A percentile compares a stretch with the other conserved stretches of the same genome.
Conservation (phyloP, 176 grass and related monocot genomes). For the Alloteropsis semialata region DNA sequence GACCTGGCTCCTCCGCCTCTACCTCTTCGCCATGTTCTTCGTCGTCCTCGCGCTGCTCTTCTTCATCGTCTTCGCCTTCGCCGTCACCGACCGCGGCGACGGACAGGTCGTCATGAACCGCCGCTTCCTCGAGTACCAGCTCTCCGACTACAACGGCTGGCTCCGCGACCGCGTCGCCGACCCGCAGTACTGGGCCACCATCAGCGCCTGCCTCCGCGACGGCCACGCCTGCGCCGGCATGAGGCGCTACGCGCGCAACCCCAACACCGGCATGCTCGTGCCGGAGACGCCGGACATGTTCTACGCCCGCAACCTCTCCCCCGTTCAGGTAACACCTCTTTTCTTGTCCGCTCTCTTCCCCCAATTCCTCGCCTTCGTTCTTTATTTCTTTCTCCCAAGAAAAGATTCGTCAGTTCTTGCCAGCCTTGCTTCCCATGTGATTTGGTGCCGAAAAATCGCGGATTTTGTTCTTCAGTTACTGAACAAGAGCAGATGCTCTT, state of each 20-base stretch:
- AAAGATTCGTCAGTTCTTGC: conserved; percentile 6
- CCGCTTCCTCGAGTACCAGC: conserved; percentile 83
- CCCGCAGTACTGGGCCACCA: conserved; percentile 71
- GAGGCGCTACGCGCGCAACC: conserved; percentile 27
- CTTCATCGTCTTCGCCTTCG: conserved; percentile 97
- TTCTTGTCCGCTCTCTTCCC: not conserved
- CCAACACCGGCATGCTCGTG: conserved; percentile 59
- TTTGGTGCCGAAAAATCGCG: conserved; percentile 22
- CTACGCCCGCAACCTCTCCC: conserved; percentile 68
- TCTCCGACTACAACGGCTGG: conserved; percentile 79
- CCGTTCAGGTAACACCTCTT: conserved; percentile 56
- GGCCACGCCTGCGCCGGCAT: conserved; percentile 55
- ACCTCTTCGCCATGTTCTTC: conserved; percentile 99
- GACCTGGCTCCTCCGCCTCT: conserved; percentile 83
- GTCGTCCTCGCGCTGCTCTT: conserved; percentile 79
- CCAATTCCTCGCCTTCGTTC: not conserved
- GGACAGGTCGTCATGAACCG: conserved; percentile 84
- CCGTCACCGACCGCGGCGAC: conserved; percentile 84
- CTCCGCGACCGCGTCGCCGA: conserved; percentile 67
- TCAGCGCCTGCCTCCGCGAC: conserved; percentile 66
- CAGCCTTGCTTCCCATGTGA: conserved; percentile 13
- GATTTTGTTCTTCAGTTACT: not conserved
- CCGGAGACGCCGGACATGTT: conserved; percentile 46
- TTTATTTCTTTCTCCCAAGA: not conserved
- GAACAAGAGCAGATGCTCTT: not conserved